These are phyloP conservation scores for Trichophyton benhamiae DNA, from an alignment of 2,329 filamentous ascomycete species.

Conservation along the genomic window DNA sequence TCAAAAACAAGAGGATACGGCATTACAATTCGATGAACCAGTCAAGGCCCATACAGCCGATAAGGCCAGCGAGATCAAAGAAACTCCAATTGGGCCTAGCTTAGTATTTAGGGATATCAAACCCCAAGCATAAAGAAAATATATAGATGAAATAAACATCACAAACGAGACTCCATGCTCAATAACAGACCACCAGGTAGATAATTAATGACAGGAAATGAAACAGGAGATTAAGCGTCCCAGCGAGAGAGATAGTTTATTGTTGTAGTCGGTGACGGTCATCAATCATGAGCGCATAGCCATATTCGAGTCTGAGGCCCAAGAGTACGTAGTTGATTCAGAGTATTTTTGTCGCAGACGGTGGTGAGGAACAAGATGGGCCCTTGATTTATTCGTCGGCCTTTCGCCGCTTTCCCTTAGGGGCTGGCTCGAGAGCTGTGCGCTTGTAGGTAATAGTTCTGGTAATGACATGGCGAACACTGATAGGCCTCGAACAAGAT, in stretches of 20 bases:
- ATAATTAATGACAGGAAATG: neutral
- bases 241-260: neutral
- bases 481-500: slow-evolving; percentile 45
- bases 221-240: neutral
- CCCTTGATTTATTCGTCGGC: slow-evolving; percentile 22
- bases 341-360: neutral
- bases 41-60: neutral
- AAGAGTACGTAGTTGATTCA: neutral
- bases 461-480: slow-evolving; percentile 83
- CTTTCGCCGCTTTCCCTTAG: slow-evolving; percentile 85
- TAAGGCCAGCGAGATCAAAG: neutral
- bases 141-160: neutral
- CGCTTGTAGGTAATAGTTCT: slow-evolving; percentile 69
- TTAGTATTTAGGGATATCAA: neutral
- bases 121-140: neutral
- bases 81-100: neutral
- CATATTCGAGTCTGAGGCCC: neutral
- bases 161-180: neutral
- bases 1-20: neutral
- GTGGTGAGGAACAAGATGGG: neutral
- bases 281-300: slow-evolving; percentile 1
- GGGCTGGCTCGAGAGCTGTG: slow-evolving; percentile 67
- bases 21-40: neutral
- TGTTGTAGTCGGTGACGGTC: neutral
- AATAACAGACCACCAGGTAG: neutral